Conservation (phyloP, 306 rosid species). For the Vicia faba region DNA sequence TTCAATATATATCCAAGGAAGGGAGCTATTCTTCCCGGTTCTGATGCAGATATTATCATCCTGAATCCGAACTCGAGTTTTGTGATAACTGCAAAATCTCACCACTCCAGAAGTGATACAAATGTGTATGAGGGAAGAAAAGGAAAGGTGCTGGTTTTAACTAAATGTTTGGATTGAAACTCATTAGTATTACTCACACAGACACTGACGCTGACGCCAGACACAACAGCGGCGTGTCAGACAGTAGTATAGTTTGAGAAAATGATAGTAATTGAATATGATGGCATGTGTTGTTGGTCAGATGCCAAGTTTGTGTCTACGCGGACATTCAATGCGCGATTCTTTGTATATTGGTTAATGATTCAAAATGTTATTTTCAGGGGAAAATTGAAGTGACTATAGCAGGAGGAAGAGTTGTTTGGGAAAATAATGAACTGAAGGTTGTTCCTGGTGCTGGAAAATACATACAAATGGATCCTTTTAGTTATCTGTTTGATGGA, state of each 20-base stretch:
- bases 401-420: constrained; percentile 83
- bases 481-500: constrained; percentile 65
- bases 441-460: constrained; percentile 75
- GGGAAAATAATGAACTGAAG: constrained; percentile 82
- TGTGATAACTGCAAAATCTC: constrained; percentile 69
- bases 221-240: neutral
- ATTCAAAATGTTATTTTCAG: constrained; percentile 43
- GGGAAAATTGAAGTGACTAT: constrained; percentile 92
- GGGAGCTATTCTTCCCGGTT: constrained; percentile 61
- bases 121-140: constrained; percentile 80
- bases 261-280: neutral
- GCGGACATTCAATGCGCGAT: neutral
- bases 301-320: neutral
- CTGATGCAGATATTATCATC: constrained; percentile 94
- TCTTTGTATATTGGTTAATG: neutral
- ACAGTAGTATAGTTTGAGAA: no score
- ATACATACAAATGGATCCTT: constrained; percentile 75
- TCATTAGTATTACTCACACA: neutral
- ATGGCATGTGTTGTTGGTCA: neutral
- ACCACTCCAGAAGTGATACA: constrained; percentile 80
- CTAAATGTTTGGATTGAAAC: neutral
- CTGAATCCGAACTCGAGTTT: constrained; percentile 84
- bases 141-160: constrained; percentile 70
- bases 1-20: constrained; percentile 92
- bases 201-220: neutral